These are phyloP conservation scores for Tricholoma sp. DNA, from an alignment of 768 basidiomycete genomes.

Conservation along the genomic window DNA sequence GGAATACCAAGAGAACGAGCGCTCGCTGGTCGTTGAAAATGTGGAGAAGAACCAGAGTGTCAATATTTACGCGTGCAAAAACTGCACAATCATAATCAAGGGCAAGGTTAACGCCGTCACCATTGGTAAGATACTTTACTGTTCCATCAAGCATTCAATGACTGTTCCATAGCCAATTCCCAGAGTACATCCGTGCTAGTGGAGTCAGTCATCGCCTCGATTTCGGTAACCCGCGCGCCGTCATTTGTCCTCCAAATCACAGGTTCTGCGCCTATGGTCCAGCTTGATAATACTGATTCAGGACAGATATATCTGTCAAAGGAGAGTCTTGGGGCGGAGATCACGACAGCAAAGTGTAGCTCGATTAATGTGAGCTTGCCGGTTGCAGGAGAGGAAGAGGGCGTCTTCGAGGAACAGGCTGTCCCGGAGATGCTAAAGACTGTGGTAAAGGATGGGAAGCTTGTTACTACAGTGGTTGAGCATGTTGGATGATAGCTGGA, in stretches of 20 bases:
- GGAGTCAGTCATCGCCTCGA: constrained; percentile 87
- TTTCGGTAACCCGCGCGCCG: constrained; percentile 86
- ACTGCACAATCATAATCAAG: constrained; percentile 73
- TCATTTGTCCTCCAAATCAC: constrained; percentile 93
- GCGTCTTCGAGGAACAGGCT: constrained; percentile 83
- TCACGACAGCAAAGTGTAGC: constrained; percentile 93
- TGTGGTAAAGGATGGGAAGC: constrained; percentile 71
- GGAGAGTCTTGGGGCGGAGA: constrained; percentile 69
- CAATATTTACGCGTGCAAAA: constrained; percentile 89
- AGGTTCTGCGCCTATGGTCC: constrained; percentile 86
- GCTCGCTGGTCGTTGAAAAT: constrained; percentile 65
- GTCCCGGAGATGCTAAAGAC: constrained; percentile 97
- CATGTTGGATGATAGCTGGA: constrained; percentile 51
- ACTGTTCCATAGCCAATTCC: constrained; percentile 65
- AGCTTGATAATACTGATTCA: constrained; percentile 91
- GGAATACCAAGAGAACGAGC: constrained; percentile 92
- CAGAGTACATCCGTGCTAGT: constrained; percentile 83
- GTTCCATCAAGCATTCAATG: constrained; percentile 9
- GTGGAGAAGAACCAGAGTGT: constrained; percentile 78
- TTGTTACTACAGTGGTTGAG: constrained; percentile 87
- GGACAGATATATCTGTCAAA: constrained; percentile 93
- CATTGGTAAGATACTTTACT: constrained; percentile 51
- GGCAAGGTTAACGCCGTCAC: constrained; percentile 96
- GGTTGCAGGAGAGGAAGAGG: constrained; percentile 84
- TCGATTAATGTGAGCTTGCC: constrained; percentile 88